phyloP scores from a whole-genome alignment of 1,139 yeast genomes.

The Pichia norvegensis region DNA sequence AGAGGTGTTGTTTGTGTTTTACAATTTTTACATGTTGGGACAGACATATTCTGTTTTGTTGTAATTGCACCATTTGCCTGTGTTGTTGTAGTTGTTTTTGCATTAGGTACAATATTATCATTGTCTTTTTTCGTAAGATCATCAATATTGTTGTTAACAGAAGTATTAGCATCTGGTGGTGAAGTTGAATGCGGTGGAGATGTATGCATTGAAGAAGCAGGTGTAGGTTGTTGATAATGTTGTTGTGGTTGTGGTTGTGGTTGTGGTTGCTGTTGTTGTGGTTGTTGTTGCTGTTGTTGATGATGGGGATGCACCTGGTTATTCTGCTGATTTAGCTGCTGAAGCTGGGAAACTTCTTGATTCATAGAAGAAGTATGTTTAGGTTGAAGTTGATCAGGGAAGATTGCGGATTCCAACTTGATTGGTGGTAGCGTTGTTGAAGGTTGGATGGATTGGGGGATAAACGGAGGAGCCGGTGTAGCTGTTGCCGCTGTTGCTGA shows the following conservation, averaged over 20 bases:
- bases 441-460: neutral
- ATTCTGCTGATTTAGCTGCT: neutral
- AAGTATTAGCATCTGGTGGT: neutral
- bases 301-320: neutral
- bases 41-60: constrained; percentile 40
- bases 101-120: constrained; percentile 40
- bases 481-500: neutral
- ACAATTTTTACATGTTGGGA: constrained; percentile 84
- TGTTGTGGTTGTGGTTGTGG: neutral
- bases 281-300: neutral
- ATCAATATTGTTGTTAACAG: constrained; percentile 3
- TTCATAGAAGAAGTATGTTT: neutral
- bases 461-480: neutral
- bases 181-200: neutral
- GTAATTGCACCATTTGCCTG: constrained; percentile 35
- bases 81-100: constrained; percentile 37
- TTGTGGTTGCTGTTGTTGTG: neutral
- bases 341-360: neutral
- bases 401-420: neutral
- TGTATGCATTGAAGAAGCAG: neutral
- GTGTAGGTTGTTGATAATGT: neutral
- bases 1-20: constrained; percentile 87
- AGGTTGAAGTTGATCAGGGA: neutral
- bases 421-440: neutral
- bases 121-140: constrained; percentile 7